Conservation (phyloP, 495 filamentous ascomycete genomes). For the Rhypophila decipiens region DNA sequence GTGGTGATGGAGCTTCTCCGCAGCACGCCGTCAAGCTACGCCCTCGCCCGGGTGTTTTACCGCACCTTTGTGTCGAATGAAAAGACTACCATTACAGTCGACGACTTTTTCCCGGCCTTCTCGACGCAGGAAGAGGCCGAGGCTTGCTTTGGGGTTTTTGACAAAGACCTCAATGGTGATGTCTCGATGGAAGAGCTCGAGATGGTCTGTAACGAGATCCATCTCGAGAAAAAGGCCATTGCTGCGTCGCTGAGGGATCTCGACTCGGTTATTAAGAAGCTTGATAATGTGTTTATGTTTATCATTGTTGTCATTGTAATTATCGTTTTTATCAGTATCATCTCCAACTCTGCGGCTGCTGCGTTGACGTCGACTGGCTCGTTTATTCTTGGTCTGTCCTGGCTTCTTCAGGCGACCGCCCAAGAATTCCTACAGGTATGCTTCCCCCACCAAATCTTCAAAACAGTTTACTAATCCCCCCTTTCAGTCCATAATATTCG, state of each 20-base stretch:
- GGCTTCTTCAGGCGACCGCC: constrained; percentile 86
- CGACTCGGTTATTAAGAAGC: constrained; percentile 88
- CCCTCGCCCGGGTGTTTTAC: constrained; percentile 87
- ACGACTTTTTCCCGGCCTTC: constrained; percentile 76
- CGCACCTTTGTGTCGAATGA: constrained; percentile 75
- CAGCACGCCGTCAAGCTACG: constrained; percentile 68
- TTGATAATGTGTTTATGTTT: constrained; percentile 83
- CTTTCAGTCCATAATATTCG: constrained; percentile 74
- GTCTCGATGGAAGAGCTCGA: constrained; percentile 95
- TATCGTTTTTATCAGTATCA: constrained; percentile 80
- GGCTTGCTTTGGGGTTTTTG: constrained; percentile 86
- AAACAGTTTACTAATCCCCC: constrained; percentile 12
- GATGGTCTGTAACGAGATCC: constrained; percentile 88
- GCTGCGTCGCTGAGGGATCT: constrained; percentile 90
- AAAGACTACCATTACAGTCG: constrained; percentile 65
- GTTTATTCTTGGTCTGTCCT: constrained; percentile 76
- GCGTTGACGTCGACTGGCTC: constrained; percentile 86
- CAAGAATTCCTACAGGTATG: constrained; percentile 70
- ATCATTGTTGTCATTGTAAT: constrained; percentile 72
- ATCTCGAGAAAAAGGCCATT: constrained; percentile 90
- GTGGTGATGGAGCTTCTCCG: constrained; percentile 73
- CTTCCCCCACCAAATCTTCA: neutral
- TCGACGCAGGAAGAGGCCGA: constrained; percentile 83
- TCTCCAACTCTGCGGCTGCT: constrained; percentile 77
- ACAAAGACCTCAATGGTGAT: constrained; percentile 95